Percentiles rank a stretch among this genome's conserved stretches.
Conservation (phyloP, 2,329 filamentous ascomycete genomes). For the Venturiaceae sp. region DNA sequence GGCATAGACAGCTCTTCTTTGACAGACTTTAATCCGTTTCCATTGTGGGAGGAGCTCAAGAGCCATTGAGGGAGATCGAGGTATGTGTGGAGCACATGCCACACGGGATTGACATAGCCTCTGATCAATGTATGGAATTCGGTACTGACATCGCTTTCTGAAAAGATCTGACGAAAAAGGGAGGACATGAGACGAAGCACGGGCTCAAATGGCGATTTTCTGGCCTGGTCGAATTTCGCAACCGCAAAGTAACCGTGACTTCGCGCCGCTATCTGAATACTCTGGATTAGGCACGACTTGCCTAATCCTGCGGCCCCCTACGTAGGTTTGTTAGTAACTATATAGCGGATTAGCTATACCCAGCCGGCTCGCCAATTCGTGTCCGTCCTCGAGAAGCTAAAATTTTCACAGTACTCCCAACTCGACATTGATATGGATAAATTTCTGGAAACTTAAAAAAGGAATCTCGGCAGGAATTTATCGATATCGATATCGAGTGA, state of each 20-base stretch:
- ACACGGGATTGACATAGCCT: constrained; percentile 45
- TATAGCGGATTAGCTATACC: no score
- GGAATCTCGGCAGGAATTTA: no score
- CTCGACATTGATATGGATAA: no score
- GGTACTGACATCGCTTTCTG: constrained; percentile 51
- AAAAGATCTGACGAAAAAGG: constrained; percentile 55
- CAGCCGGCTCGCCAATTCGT: no score
- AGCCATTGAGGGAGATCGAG: constrained; percentile 61
- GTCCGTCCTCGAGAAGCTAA: no score
- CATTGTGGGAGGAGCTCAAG: constrained; percentile 19
- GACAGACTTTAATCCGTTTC: not conserved
- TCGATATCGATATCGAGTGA: no score
- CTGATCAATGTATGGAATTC: constrained; percentile 52
- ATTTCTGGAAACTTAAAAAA: no score
- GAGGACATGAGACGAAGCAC: constrained; percentile 51
- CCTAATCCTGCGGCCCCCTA: constrained; percentile 49
- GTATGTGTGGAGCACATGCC: constrained; percentile 45
- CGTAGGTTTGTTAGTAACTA: no score
- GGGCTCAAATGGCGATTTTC: constrained; percentile 51
- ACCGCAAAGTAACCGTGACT: constrained; percentile 51
- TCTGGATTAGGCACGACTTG: constrained; percentile 51
- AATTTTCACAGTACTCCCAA: no score
- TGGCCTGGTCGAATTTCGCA: constrained; percentile 50
- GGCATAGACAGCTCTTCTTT: not conserved
- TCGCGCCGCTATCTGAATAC: constrained; percentile 46